These are phyloP conservation scores for Mycena citricolor DNA, from an alignment of 1,284 basidiomycete genomes.

Conservation along the genomic window DNA sequence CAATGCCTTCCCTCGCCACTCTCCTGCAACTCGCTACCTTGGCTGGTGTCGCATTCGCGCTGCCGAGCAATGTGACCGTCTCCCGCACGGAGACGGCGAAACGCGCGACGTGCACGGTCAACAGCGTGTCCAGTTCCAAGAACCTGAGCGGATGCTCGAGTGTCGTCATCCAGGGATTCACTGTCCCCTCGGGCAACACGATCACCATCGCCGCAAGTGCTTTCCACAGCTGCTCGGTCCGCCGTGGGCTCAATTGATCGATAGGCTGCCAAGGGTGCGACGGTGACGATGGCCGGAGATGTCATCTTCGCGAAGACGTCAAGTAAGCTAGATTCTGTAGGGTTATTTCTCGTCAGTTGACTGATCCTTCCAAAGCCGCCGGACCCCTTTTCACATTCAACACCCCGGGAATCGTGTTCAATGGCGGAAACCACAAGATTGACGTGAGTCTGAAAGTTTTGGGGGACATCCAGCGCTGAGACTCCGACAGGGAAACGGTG, in stretches of 20 bases:
- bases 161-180: slow-evolving; percentile 24
- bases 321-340: too few relatives aligned
- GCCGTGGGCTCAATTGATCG: too few relatives aligned
- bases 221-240: too few relatives aligned
- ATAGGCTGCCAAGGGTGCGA: slow-evolving; percentile 19
- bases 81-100: slow-evolving; percentile 23
- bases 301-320: slow-evolving; percentile 23
- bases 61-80: slow-evolving; percentile 1
- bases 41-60: slow-evolving; percentile 8
- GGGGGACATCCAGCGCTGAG: too few relatives aligned
- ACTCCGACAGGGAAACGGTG: slow-evolving; percentile 20
- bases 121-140: slow-evolving; percentile 20
- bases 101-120: slow-evolving; percentile 26
- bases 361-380: slow-evolving; percentile 10
- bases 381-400: slow-evolving; percentile 23
- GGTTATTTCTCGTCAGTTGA: neutral
- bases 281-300: slow-evolving; percentile 22
- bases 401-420: slow-evolving; percentile 19
- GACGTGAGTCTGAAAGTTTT: slow-evolving; percentile 9
- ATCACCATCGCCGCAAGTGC: slow-evolving; percentile 20
- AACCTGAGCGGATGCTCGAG: slow-evolving; percentile 20
- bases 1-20: too few relatives aligned
- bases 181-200: slow-evolving; percentile 22
- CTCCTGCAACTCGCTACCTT: slow-evolving; percentile 13
- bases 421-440: slow-evolving; percentile 19